Conservation (phyloP, 2,329 filamentous ascomycete genomes). For the Fusarium illudens region DNA sequence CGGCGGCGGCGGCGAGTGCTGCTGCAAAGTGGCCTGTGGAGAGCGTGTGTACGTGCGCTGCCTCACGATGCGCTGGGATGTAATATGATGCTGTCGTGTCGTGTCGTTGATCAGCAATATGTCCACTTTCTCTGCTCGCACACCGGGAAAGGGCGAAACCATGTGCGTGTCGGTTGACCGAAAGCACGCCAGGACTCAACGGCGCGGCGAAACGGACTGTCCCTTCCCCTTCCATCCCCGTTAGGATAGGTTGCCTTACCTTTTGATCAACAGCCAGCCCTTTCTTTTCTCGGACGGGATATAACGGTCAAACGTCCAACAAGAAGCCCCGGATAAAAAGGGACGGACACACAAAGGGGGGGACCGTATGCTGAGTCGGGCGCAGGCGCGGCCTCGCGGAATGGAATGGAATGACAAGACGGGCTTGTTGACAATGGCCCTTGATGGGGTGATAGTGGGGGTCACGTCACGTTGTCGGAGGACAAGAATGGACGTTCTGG, state of each 20-base stretch:
- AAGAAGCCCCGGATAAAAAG: neutral
- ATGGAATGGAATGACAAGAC: conserved; percentile 27
- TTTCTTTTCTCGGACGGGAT: conserved; percentile 13
- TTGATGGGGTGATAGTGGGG: conserved; percentile 41
- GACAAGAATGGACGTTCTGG: conserved; percentile 5
- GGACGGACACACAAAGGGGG: neutral
- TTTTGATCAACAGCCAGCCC: neutral
- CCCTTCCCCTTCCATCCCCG: neutral
- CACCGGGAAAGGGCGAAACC: neutral
- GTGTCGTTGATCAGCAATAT: conserved; percentile 26
- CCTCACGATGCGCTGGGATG: conserved; percentile 15
- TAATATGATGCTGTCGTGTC: conserved; percentile 15
- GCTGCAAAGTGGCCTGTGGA: conserved; percentile 6
- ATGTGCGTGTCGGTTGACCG: conserved; percentile 5
- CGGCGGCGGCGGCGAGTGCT: neutral
- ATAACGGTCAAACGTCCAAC: conserved; percentile 5
- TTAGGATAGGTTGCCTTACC: neutral
- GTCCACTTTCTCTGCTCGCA: conserved; percentile 24
- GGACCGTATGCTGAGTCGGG: conserved; percentile 1
- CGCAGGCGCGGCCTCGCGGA: neutral
- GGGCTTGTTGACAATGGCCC: conserved; percentile 18
- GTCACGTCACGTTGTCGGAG: conserved; percentile 41
- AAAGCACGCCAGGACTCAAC: conserved; percentile 8
- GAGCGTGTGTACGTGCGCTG: conserved; percentile 6
- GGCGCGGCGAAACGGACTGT: conserved; percentile 12